Evolutionary conservation across 2,329 filamentous ascomycete genomes (phyloP).

Genomic region (Aspergillus sp.): DNA sequence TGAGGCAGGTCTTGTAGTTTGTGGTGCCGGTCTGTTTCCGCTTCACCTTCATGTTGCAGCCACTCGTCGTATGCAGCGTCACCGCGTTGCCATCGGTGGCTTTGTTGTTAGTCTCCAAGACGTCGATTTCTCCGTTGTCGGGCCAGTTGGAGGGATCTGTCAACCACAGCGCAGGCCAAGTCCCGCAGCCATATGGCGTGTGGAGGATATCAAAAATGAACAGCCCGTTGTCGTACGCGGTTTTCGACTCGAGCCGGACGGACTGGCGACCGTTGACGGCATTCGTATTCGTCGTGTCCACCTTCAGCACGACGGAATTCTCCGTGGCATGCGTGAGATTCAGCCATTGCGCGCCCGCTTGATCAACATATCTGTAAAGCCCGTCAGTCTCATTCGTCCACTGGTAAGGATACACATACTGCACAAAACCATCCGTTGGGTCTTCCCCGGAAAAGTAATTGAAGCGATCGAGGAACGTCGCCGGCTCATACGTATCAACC

Average conservation of each 20-base stretch:
- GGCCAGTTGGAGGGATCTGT: constrained; percentile 62
- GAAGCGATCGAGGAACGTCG: constrained; percentile 46
- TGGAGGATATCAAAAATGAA: constrained; percentile 67
- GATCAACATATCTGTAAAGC: constrained; percentile 38
- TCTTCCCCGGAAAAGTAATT: constrained; percentile 45
- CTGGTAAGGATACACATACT: constrained; percentile 37
- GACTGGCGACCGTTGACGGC: constrained; percentile 61
- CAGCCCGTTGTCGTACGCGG: constrained; percentile 60
- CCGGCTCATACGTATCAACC: constrained; percentile 41
- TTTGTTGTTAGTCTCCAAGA: constrained; percentile 59
- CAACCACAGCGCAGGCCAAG: constrained; percentile 67
- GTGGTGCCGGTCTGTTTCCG: constrained; percentile 52
- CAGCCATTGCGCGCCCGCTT: constrained; percentile 26
- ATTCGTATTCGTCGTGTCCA: constrained; percentile 60
- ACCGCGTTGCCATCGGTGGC: constrained; percentile 56
- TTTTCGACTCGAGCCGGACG: constrained; percentile 61
- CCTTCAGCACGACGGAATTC: constrained; percentile 55
- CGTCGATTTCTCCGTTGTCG: constrained; percentile 61
- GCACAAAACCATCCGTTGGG: constrained; percentile 45
- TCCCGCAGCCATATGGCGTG: constrained; percentile 61
- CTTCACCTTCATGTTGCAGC: constrained; percentile 52
- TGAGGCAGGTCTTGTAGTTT: constrained; percentile 49
- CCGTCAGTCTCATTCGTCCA: neutral
- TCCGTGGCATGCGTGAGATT: constrained; percentile 63
- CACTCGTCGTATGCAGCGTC: constrained; percentile 58